Evolutionary conservation across 176 grass and related monocot genomes (phyloP), one percentile per base, ranked within the genome.

Genomic region (Cenchrus purpureus): DNA sequence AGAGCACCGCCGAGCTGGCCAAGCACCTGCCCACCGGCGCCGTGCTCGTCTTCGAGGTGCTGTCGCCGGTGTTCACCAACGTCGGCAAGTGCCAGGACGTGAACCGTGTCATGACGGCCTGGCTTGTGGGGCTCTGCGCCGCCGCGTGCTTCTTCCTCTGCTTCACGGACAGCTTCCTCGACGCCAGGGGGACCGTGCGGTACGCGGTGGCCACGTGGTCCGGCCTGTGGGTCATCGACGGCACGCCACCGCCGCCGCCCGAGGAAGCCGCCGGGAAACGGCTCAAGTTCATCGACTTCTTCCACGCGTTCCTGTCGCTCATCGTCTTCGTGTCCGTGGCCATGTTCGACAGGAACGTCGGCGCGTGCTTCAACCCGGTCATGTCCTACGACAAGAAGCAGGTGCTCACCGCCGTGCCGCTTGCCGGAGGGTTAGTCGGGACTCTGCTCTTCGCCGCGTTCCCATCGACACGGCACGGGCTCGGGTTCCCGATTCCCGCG

Each of bases 151-250:
- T 87, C 69, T 5, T 84, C 31, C 81, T 91, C 80, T 76, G 85
- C 85, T 84, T 91, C 85, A 91, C 79, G 0, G 89, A 91, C 70
- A 91, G 85, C 76, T 87, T 87, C 54, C n/a, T 7, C 8, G 89
- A 87, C 40, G 69, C n/a, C 19, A 70, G 59, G n/a, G 85, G 85
- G 0, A 71, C 17, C 3, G 54, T 84, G 69, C 60, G 85, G 16
- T 91, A 91, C 51, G 89, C 73, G 20, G 29, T 87, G 17, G 85
- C 81, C 6, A 91, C 89, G 11, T 67, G 56, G 53, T 3, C 43
- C 12, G 85, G 89, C 28, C 7, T 84, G 0, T 91, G 85, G 89
- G 81, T 87, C 50, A 84, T 91, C 43, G 89, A 91, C 74, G 85
- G 89, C 43, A 71, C 85, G 1, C n/a, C n/a, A 10, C 81, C 61